Evolutionary conservation across 805 yeast species (phyloP).

Genomic region (Candida qinlingensis): DNA sequence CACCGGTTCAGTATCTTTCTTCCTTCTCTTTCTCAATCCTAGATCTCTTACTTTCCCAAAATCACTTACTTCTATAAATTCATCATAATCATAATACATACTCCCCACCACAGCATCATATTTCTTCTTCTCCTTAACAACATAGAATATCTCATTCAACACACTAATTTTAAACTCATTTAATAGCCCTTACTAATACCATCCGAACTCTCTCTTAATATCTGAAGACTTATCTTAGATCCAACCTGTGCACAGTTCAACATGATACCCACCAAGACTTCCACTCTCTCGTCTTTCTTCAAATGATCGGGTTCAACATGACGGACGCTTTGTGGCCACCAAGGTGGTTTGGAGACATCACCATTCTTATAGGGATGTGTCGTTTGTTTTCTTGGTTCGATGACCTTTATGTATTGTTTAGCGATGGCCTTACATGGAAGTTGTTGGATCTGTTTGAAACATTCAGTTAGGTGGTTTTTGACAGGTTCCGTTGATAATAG

Average conservation of each 20-base stretch:
- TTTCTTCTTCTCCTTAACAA: slow-evolving; percentile 4
- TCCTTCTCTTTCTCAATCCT: neutral
- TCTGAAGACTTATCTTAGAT: neutral
- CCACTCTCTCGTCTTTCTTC: slow-evolving; percentile 49
- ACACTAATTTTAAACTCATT: slow-evolving; percentile 5
- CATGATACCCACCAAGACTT: slow-evolving; percentile 39
- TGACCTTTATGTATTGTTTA: slow-evolving; percentile 58
- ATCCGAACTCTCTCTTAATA: slow-evolving; percentile 2
- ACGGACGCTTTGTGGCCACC: slow-evolving; percentile 64
- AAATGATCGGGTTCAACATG: slow-evolving; percentile 77
- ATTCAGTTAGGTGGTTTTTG: slow-evolving; percentile 1
- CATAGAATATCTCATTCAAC: slow-evolving; percentile 13
- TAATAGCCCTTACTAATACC: neutral
- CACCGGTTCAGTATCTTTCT: neutral
- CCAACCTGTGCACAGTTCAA: slow-evolving; percentile 1
- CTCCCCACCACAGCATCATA: neutral
- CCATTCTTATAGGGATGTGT: slow-evolving; percentile 55
- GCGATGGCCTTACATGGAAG: slow-evolving; percentile 55
- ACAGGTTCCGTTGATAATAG: neutral
- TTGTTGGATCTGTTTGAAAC: slow-evolving; percentile 30
- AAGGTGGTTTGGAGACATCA: slow-evolving; percentile 44
- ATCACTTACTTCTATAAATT: slow-evolving; percentile 1
- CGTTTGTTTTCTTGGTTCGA: slow-evolving; percentile 66
- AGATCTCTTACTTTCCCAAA: neutral
- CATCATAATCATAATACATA: neutral